Evolutionary conservation across 352 stramenopile species (phyloP), one percentile per base, ranked within the genome.

Genomic region (Phytopythium delawarense): DNA sequence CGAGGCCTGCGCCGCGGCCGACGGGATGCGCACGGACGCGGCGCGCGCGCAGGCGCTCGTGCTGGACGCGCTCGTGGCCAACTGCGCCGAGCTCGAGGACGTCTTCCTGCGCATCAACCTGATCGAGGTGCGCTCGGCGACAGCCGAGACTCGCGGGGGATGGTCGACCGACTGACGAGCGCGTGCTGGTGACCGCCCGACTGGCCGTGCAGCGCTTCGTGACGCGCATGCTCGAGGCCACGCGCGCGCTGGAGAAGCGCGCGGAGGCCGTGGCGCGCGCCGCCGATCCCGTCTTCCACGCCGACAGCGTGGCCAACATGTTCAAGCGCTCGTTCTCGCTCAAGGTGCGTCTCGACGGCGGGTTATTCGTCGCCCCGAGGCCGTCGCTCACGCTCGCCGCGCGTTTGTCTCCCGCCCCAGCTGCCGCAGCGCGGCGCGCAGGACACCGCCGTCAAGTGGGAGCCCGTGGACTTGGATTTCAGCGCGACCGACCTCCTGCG

Each of bases 31-130:
- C 45, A 64, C 72, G 59, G 82, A 91, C 46, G 71, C 78, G 30
- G 67, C 71, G 46, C 72, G 80, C 56, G 62, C 72, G 20, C 76
- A 89, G 21, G 62, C 79, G 42, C 61, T 78, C 49, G 62, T 91
- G 35, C 66, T 92, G 64, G 66, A 69, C 16, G 70, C 81, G 45
- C 71, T 94, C 32, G 34, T 91, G 40, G 72, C 61, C 51, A 92
- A 91, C 56, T 91, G 80, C 61, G 67, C 84, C 37, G 83, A 94
- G 54, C 65, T 94, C 2, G 82, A 94, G 62, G 78, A 90, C 48
- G 86, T 94, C 62, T 94, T 90, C 57, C 69, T 90, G 37, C 76
- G 76, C 23, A 62, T 94, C 20, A 84, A 90, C 35, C 69, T 94
- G 39, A 88, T 92, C 44, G 84, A 93, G 73, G 84, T 89, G 25